Base-by-base conservation (phyloP, 345 rosid species). In the Hibiscus mutabilis region DNA sequence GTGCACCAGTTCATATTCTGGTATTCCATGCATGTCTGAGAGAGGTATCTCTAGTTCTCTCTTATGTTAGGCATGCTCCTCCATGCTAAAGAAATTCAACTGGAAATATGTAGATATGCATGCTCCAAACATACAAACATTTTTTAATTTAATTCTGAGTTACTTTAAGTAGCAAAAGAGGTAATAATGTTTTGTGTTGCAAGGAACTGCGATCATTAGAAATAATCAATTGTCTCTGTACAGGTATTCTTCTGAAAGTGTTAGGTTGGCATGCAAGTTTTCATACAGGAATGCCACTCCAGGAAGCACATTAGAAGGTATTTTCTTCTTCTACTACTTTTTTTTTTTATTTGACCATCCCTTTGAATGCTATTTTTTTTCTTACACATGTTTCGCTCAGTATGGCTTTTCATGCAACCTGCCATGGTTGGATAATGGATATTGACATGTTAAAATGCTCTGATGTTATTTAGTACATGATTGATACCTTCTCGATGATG, bases 221-320 rank as follows among this genome's bases (percentile, higher is more conserved):
- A 6, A 6, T 52, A 18, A n/a, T 7, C 3, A 52, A 52, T 33
- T 33, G 37, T 33, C 6, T 33, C 37, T 33, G 37, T 5, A 71
- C 76, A 95, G 97, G 79, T 91, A 88, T 71, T 97, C 99, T 59
- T 85, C 96, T 76, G 96, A 91, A 81, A 91, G 98, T 79, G 76
- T 93, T 62, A 71, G 76, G 65, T 79, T 91, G 81, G 98, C 98
- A 12, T 93, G 98, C 85, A 88, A 86, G 76, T 91, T 66, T 25
- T 96, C 94, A 44, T 93, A 93, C 84, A 87, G 71, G 80, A 83
- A 84, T 75, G 97, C 97, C 66, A 87, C 92, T 3, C 90, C 97
- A 24, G 98, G 97, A 81, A 91, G 86, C 77, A 90, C 92, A 61
- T 74, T 95, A 71, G 82, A 72, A 84, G 97, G 99, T 92, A 87